These are phyloP conservation scores for Erysimum cheiranthoides DNA, from an alignment of 345 rosid genomes.

Conservation along the genomic window DNA sequence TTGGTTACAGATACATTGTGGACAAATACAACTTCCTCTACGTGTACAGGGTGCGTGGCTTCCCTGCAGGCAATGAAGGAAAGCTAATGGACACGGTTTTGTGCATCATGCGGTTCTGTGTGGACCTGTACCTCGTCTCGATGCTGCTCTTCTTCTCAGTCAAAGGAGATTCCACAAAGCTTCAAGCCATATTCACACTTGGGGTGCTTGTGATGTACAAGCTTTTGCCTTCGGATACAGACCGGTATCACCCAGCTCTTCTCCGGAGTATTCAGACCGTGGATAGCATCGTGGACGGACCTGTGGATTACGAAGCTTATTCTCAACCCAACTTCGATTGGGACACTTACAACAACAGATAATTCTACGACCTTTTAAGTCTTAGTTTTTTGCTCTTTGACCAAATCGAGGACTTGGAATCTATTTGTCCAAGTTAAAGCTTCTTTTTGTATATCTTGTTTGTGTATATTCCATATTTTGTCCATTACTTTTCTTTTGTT, in stretches of 20 bases:
- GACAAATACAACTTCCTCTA: slow-evolving; percentile 97
- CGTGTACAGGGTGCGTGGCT: slow-evolving; percentile 90
- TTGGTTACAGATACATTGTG: slow-evolving; percentile 93
- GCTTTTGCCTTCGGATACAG: slow-evolving; percentile 77
- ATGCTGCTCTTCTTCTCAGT: slow-evolving; percentile 93
- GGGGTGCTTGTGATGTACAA: slow-evolving; percentile 85
- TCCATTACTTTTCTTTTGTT: not conserved
- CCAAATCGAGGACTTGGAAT: slow-evolving; percentile 18
- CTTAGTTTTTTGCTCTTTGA: slow-evolving; percentile 37
- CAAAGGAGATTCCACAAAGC: slow-evolving; percentile 90
- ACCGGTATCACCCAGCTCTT: slow-evolving; percentile 68
- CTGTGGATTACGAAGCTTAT: slow-evolving; percentile 87
- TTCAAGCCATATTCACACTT: slow-evolving; percentile 95
- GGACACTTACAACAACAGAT: slow-evolving; percentile 62
- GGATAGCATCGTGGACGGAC: slow-evolving; percentile 79
- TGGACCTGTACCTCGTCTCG: slow-evolving; percentile 80
- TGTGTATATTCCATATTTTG: slow-evolving; percentile 39
- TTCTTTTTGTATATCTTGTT: slow-evolving; percentile 32
- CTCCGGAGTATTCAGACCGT: slow-evolving; percentile 76
- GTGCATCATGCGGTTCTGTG: slow-evolving; percentile 82
- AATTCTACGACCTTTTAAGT: slow-evolving; percentile 22
- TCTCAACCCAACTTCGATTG: slow-evolving; percentile 93
- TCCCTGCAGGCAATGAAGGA: slow-evolving; percentile 98
- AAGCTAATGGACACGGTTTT: slow-evolving; percentile 94
- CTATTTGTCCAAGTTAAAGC: not conserved